Conservation (phyloP, 768 basidiomycete species). For the Boletales sp. region DNA sequence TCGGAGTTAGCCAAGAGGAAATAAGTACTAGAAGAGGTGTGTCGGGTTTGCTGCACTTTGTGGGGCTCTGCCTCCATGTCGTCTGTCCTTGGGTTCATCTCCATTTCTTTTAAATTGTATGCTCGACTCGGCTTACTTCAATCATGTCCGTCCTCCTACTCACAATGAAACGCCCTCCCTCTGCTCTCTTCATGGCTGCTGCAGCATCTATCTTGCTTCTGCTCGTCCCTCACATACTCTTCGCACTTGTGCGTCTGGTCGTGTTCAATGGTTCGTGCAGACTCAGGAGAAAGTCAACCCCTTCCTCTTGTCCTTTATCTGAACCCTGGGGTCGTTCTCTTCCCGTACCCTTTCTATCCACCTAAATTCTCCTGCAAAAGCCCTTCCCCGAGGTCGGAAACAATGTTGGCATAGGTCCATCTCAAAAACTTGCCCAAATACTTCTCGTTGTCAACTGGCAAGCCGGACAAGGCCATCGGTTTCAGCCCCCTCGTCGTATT, state of each 20-base stretch:
- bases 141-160: constrained; percentile 33
- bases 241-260: constrained; percentile 26
- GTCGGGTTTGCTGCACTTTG: constrained; percentile 1
- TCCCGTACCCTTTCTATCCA: constrained; percentile 27
- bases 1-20: constrained; percentile 23
- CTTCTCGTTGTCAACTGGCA: constrained; percentile 22
- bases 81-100: constrained; percentile 17
- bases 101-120: constrained; percentile 23
- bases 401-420: constrained; percentile 2
- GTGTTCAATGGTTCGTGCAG: constrained; percentile 15
- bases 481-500: constrained; percentile 31
- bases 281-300: constrained; percentile 8
- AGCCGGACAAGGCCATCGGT: constrained; percentile 22
- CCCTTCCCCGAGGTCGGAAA: constrained; percentile 6
- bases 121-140: background rate
- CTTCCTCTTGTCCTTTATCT: constrained; percentile 1
- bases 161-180: too few relatives aligned
- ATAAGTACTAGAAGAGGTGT: too few relatives aligned
- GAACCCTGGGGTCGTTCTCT: constrained; percentile 22
- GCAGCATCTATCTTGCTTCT: constrained; percentile 25
- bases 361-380: constrained; percentile 21
- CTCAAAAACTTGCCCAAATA: constrained; percentile 9
- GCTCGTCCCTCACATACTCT: constrained; percentile 29
- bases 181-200: constrained; percentile 31
- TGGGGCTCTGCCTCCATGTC: constrained; percentile 13